phyloP scores from a whole-genome alignment of 2,329 filamentous ascomycete species.

The Aspergillus persii region DNA sequence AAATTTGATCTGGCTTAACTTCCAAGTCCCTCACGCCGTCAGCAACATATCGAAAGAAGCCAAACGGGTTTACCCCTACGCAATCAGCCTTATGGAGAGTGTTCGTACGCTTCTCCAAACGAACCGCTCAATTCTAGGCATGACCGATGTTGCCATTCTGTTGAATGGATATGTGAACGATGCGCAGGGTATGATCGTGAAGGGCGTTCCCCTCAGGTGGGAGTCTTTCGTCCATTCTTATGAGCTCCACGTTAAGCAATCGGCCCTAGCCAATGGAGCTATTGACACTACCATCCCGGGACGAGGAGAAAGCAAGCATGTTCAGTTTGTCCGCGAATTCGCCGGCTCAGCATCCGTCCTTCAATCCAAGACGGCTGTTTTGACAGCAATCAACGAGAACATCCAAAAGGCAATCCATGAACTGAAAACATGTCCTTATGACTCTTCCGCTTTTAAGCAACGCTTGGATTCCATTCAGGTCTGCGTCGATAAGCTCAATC shows the following conservation, averaged over 20 bases:
- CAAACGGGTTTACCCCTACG: slow-evolving; percentile 97
- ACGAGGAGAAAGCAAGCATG: slow-evolving; percentile 82
- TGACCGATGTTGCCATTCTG: slow-evolving; percentile 83
- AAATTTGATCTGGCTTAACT: slow-evolving; percentile 93
- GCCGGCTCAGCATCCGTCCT: slow-evolving; percentile 81
- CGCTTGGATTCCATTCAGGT: slow-evolving; percentile 84
- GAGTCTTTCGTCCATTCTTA: slow-evolving; percentile 98
- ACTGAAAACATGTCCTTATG: slow-evolving; percentile 80
- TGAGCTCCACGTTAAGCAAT: slow-evolving; percentile 75
- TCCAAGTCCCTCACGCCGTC: slow-evolving; percentile 88
- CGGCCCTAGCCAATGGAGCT: slow-evolving; percentile 57
- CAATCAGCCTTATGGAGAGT: slow-evolving; percentile 97
- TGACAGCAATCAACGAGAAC: slow-evolving; percentile 76
- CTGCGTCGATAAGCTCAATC: slow-evolving; percentile 90
- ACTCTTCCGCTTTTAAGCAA: slow-evolving; percentile 72
- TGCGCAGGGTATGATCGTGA: slow-evolving; percentile 76
- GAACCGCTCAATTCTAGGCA: slow-evolving; percentile 74
- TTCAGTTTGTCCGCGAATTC: slow-evolving; percentile 94
- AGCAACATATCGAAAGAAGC: slow-evolving; percentile 97
- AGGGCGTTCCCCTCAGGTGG: slow-evolving; percentile 89
- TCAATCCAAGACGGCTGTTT: slow-evolving; percentile 78
- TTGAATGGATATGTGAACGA: slow-evolving; percentile 91
- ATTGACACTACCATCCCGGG: slow-evolving; percentile 58
- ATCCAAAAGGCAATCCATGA: slow-evolving; percentile 80
- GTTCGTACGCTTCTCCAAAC: slow-evolving; percentile 92